Percentiles rank a stretch among this genome's conserved stretches.
These are phyloP conservation scores for Spiromastix sp. DNA, from an alignment of 2,329 filamentous ascomycete species.

Conservation along the genomic window DNA sequence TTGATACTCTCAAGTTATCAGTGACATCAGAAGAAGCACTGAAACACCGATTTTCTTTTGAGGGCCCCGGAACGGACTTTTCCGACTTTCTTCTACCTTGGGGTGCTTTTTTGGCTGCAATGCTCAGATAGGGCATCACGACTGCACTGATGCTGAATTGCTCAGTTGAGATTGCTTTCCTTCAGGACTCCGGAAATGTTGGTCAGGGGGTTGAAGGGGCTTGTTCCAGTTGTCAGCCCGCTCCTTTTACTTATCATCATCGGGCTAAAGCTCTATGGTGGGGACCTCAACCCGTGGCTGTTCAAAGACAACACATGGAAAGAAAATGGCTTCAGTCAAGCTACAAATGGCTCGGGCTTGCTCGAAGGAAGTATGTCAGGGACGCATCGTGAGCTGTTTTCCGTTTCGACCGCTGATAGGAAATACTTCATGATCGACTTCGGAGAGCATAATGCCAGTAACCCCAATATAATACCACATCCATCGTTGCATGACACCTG, in stretches of 20 bases:
- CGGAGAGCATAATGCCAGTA: conserved; percentile 32
- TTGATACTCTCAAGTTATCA: no score
- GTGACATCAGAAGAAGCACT: no score
- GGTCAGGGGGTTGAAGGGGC: conserved; percentile 9
- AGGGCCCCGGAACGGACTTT: no score
- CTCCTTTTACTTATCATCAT: conserved; percentile 8
- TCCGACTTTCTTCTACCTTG: no score
- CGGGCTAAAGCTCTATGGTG: no score
- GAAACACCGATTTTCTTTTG: no score
- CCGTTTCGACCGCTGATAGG: conserved; percentile 34
- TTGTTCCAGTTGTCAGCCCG: conserved; percentile 6
- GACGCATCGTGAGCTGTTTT: conserved; percentile 32
- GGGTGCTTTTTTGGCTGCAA: no score
- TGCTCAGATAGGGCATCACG: no score
- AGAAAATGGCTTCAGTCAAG: no score
- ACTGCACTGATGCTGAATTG: no score
- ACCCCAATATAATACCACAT: conserved; percentile 51
- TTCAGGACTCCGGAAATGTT: conserved; percentile 7
- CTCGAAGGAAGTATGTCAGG: conserved; percentile 6
- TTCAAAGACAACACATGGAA: no score
- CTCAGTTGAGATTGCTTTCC: neutral
- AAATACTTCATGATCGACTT: conserved; percentile 44
- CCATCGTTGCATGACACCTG: conserved; percentile 38
- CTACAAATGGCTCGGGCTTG: neutral
- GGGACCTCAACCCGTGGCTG: no score